These are phyloP conservation scores for Trichoderma polysporum DNA, from an alignment of 2,329 filamentous ascomycete species.

Conservation along the genomic window DNA sequence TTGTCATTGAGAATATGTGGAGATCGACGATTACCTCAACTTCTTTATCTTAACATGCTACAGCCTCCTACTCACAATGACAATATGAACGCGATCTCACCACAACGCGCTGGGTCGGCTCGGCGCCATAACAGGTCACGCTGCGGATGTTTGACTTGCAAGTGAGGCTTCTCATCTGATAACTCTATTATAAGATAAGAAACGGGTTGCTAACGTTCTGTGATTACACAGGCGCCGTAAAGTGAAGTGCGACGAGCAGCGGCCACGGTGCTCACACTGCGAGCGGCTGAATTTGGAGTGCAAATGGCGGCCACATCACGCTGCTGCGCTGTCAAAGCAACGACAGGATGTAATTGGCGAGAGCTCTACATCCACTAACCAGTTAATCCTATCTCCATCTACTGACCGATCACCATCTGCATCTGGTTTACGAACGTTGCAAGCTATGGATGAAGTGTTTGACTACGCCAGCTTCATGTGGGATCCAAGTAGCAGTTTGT, in stretches of 20 bases:
- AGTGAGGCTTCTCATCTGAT: neutral
- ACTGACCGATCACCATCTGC: slow-evolving; percentile 31
- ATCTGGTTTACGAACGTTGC: slow-evolving; percentile 29
- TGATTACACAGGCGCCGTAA: slow-evolving; percentile 15
- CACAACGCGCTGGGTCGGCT: neutral
- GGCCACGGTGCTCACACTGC: slow-evolving; percentile 51
- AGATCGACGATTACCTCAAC: neutral
- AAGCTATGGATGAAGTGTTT: slow-evolving; percentile 44
- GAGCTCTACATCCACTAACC: slow-evolving; percentile 19
- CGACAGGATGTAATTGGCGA: slow-evolving; percentile 27
- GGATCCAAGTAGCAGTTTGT: slow-evolving; percentile 38
- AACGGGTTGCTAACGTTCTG: neutral
- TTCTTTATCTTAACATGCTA: neutral
- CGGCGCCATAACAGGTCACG: slow-evolving; percentile 15
- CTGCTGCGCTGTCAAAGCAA: slow-evolving; percentile 16
- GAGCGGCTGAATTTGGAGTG: slow-evolving; percentile 53
- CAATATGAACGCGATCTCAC: neutral
- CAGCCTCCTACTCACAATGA: neutral
- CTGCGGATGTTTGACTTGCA: slow-evolving; percentile 17
- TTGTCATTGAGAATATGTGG: neutral
- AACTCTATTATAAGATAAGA: no score
- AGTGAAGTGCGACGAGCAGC: slow-evolving; percentile 42
- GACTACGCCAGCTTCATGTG: slow-evolving; percentile 52
- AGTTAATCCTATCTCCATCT: slow-evolving; percentile 30
- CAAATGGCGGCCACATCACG: slow-evolving; percentile 42